These are phyloP conservation scores for Passalora sequoiae DNA, from an alignment of 2,329 filamentous ascomycete genomes.

Conservation along the genomic window DNA sequence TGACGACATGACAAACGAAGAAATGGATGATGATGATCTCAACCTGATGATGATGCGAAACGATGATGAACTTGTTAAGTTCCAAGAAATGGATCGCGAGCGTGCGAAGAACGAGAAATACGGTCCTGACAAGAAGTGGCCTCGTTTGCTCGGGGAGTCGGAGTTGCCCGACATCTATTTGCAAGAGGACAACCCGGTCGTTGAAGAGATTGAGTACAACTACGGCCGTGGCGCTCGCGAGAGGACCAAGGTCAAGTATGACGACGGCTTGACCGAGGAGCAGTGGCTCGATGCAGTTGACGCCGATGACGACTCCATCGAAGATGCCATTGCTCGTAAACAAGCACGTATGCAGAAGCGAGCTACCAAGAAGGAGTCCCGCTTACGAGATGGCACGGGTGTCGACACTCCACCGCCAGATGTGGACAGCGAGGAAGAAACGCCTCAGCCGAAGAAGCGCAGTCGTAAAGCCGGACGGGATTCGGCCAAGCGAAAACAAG, in stretches of 20 bases:
- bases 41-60: constrained; percentile 90
- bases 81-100: constrained; percentile 79
- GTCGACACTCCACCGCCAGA: constrained; percentile 76
- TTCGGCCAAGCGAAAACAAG: constrained; percentile 80
- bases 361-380: constrained; percentile 68
- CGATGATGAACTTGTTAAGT: constrained; percentile 69
- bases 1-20: constrained; percentile 76
- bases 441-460: constrained; percentile 65
- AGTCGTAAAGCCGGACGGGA: constrained; percentile 66
- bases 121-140: constrained; percentile 63
- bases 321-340: constrained; percentile 87
- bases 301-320: constrained; percentile 89
- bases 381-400: constrained; percentile 41
- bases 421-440: constrained; percentile 71
- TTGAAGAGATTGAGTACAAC: constrained; percentile 72
- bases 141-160: constrained; percentile 78
- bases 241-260: constrained; percentile 88
- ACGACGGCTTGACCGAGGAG: constrained; percentile 95
- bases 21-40: constrained; percentile 97
- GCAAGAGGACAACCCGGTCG: constrained; percentile 73
- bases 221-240: constrained; percentile 89
- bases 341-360: constrained; percentile 78
- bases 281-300: constrained; percentile 98
- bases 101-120: constrained; percentile 63
- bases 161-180: constrained; percentile 95